Evolutionary conservation across 2,329 filamentous ascomycete genomes (phyloP).

Genomic region (Colletotrichum chlorophyti): DNA sequence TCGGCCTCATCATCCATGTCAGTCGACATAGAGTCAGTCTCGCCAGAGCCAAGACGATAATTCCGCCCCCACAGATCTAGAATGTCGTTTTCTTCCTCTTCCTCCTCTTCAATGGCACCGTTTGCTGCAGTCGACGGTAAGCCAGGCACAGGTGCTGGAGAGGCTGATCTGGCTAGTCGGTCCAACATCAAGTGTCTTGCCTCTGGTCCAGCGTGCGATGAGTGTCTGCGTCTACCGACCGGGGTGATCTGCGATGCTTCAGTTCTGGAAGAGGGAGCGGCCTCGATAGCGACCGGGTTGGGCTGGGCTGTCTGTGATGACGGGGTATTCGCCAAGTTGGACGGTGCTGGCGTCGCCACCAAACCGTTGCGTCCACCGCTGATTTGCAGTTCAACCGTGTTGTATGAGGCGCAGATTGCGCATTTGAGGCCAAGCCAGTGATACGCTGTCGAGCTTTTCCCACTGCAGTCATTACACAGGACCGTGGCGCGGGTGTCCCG

Average conservation of each 20-base stretch:
- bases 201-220: constrained; percentile 43
- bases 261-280: background rate
- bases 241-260: constrained; percentile 1
- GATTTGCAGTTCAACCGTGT: constrained; percentile 71
- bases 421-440: constrained; percentile 97
- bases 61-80: constrained; percentile 59
- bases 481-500: constrained; percentile 80
- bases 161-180: constrained; percentile 41
- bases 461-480: constrained; percentile 93
- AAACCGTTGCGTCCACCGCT: constrained; percentile 46
- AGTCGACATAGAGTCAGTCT: constrained; percentile 44
- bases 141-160: constrained; percentile 11
- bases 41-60: constrained; percentile 52
- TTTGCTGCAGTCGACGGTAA: constrained; percentile 26
- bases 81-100: constrained; percentile 49
- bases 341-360: background rate
- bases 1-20: constrained; percentile 48
- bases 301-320: background rate
- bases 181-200: constrained; percentile 43
- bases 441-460: constrained; percentile 84
- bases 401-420: constrained; percentile 73
- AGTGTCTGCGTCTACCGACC: constrained; percentile 43
- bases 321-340: background rate
- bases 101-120: constrained; percentile 44
- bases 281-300: background rate